Base-by-base conservation (phyloP, 2,329 filamentous ascomycete genomes). In the Raffaelea deltoideospora region DNA sequence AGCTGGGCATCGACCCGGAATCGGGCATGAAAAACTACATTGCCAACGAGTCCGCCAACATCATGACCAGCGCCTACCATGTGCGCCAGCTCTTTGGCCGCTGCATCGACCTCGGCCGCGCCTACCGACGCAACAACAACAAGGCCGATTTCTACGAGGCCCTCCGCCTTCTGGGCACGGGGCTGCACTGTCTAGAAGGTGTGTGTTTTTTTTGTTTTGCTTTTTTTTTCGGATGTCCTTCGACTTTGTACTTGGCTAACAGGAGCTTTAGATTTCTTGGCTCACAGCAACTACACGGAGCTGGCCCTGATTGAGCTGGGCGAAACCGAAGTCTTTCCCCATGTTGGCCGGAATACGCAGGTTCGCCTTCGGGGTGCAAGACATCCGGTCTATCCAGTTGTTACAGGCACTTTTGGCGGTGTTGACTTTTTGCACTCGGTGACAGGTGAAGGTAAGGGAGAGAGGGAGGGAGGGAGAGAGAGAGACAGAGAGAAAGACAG, bases 401-500 rank as follows among this genome's bases (percentile, higher is more conserved):
- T 93, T 31, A 95, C 87, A 1, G 87, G 88, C 41, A 95, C 87
- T 7, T 95, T 95, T 56, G 87, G 87, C 43, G 87, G 87, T 44
- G 87, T 94, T 13, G 88, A 95, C 51, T 95, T 95, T 60, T 63
- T 94, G 42, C 85, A 93, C 61, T 90, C 82, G 1, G 86, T 93
- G 22, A 82, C 72, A 32, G 72, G 74, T 40, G 74, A 78, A 61
- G 62, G 67, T 69, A 44, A n/a, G 56, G 29, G n/a, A n/a, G n/a
- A n/a, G n/a, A n/a, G n/a, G n/a, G n/a, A n/a, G 7, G 22, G 3
- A 22, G 7, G 3, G n/a, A 31, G 2, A 22, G 31, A 31, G 2
- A 29, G 4, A n/a, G 6, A 23, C 21, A 17, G 21, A 19, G n/a
- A n/a, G n/a, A n/a, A n/a, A n/a, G n/a, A n/a, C n/a, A n/a, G n/a